Conservation (phyloP, 73 alveolate species). For the Uronychia binucleata region DNA sequence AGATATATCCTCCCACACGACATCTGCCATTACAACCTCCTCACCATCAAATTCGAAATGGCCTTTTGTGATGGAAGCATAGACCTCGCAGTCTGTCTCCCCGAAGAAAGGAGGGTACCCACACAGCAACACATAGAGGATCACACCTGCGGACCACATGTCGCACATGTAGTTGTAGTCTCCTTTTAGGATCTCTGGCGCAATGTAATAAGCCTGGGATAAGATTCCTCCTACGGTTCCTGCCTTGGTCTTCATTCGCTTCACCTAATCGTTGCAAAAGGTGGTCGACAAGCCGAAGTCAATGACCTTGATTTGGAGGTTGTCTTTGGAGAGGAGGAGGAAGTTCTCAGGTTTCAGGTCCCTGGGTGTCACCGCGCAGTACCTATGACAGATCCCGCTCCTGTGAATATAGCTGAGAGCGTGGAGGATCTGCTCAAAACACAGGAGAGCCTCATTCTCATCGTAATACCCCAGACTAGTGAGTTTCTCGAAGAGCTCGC, state of each 20-base stretch:
- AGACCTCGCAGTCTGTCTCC: slow-evolving; percentile 35
- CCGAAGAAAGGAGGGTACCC: slow-evolving; percentile 61
- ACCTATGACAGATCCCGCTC: slow-evolving; percentile 25
- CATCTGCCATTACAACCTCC: background rate
- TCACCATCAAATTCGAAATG: slow-evolving; percentile 42
- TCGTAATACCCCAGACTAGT: background rate
- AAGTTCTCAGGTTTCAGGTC: slow-evolving; percentile 40
- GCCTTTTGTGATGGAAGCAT: slow-evolving; percentile 21
- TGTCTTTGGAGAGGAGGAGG: slow-evolving; percentile 2
- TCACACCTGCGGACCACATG: slow-evolving; percentile 60
- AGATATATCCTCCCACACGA: slow-evolving; percentile 31
- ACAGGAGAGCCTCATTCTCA: background rate
- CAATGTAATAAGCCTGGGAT: slow-evolving; percentile 40
- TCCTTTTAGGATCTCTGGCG: slow-evolving; percentile 51
- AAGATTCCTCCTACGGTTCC: slow-evolving; percentile 36
- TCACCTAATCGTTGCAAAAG: background rate
- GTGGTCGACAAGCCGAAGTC: slow-evolving; percentile 55
- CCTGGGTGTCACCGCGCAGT: background rate
- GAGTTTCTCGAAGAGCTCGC: slow-evolving; percentile 70
- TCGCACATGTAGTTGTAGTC: slow-evolving; percentile 44
- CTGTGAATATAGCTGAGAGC: slow-evolving; percentile 15
- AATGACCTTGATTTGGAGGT: slow-evolving; percentile 34
- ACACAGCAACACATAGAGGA: slow-evolving; percentile 36
- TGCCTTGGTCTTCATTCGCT: slow-evolving; percentile 46
- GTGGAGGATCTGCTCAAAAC: slow-evolving; percentile 17